Percentiles rank a stretch among this genome's conserved stretches.
Conservation (phyloP, 179 eudicot species). For the Camellia oleifera region DNA sequence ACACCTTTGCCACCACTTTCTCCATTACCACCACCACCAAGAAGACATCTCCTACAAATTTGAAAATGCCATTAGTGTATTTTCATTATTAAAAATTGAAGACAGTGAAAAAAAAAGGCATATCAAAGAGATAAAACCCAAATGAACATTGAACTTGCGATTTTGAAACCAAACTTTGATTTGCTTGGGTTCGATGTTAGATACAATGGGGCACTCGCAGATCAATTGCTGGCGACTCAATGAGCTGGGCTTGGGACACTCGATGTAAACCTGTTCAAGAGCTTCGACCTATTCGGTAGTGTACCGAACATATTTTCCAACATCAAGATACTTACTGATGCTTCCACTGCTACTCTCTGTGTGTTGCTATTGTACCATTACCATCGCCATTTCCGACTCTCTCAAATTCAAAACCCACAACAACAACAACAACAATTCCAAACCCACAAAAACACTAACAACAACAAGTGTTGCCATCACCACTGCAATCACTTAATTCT, state of each 20-base stretch:
- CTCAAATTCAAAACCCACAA: neutral
- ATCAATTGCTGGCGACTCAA: constrained; percentile 52
- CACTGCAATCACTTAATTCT: no score
- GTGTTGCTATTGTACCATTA: constrained; percentile 33
- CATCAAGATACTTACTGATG: constrained; percentile 35
- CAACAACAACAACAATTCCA: no score
- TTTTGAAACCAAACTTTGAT: constrained; percentile 69
- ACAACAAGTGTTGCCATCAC: no score
- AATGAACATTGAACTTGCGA: constrained; percentile 32
- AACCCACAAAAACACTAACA: no score
- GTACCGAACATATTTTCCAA: constrained; percentile 49
- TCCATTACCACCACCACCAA: no score
- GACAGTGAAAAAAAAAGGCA: neutral
- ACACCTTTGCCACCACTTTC: no score
- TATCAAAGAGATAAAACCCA: neutral
- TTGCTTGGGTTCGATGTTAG: constrained; percentile 58
- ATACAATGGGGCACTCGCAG: constrained; percentile 48
- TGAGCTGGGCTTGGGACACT: constrained; percentile 59
- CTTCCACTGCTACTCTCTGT: constrained; percentile 43
- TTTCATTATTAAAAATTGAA: neutral
- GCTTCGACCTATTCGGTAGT: constrained; percentile 56
- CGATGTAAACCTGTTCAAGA: constrained; percentile 42
- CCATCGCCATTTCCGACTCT: constrained; percentile 40
- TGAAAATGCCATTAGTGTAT: neutral
- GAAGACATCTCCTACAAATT: neutral